A percentile compares a stretch with the other conserved stretches of the same genome.
Conservation (phyloP, 2,329 filamentous ascomycete genomes). For the Lachnellula suecica region DNA sequence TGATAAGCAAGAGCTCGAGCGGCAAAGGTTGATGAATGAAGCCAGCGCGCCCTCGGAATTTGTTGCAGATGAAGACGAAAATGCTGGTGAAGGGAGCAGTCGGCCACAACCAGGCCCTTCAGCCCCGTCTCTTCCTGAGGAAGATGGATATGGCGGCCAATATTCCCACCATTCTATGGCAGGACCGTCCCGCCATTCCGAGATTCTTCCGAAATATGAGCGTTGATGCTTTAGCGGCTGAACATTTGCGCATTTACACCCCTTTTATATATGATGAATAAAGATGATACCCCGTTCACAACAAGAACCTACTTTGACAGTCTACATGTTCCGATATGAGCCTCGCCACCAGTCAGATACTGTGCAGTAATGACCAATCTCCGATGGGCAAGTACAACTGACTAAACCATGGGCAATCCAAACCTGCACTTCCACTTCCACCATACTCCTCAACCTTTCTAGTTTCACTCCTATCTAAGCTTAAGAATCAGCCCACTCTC, state of each 20-base stretch:
- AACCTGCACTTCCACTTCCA: too few relatives aligned
- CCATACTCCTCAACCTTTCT: too few relatives aligned
- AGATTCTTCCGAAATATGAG: constrained; percentile 33
- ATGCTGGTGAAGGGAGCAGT: constrained; percentile 32
- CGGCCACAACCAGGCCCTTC: constrained; percentile 42
- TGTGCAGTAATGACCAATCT: too few relatives aligned
- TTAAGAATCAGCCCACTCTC: too few relatives aligned
- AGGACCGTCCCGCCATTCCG: constrained; percentile 11
- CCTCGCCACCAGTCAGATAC: too few relatives aligned
- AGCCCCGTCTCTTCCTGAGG: constrained; percentile 57
- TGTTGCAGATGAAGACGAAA: constrained; percentile 44
- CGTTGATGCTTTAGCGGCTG: constrained; percentile 19
- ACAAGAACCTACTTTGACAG: too few relatives aligned
- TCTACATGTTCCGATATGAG: too few relatives aligned
- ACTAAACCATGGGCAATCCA: too few relatives aligned
- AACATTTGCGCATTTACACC: constrained; percentile 2
- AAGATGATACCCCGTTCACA: neutral
- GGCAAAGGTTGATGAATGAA: constrained; percentile 50
- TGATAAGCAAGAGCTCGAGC: constrained; percentile 70
- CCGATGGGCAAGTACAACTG: too few relatives aligned
- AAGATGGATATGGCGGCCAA: constrained; percentile 46
- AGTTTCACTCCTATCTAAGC: too few relatives aligned
- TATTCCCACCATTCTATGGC: constrained; percentile 17
- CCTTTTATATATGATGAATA: neutral
- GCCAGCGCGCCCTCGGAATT: constrained; percentile 53